A percentile compares a stretch with the other conserved stretches of the same genome.
These are phyloP conservation scores for Capsella bursapastoris DNA, from an alignment of 345 rosid genomes.

Conservation along the genomic window DNA sequence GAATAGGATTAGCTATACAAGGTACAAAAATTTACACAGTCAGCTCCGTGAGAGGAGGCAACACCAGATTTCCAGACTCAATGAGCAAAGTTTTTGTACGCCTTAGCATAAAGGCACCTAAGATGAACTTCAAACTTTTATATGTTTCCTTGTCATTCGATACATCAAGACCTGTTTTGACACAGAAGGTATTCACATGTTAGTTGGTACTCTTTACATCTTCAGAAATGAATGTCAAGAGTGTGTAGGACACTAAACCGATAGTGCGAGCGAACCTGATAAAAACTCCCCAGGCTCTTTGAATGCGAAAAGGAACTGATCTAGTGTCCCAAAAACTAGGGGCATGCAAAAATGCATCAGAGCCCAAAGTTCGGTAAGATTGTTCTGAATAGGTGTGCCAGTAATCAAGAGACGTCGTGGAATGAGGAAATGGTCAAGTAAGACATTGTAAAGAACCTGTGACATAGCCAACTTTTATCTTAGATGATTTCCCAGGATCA, in stretches of 20 bases:
- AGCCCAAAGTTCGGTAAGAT: slow-evolving; percentile 93
- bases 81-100: slow-evolving; percentile 81
- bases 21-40: slow-evolving; percentile 60
- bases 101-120: slow-evolving; percentile 86
- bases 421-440: slow-evolving; percentile 65
- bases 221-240: slow-evolving; percentile 6
- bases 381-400: slow-evolving; percentile 91
- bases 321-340: slow-evolving; percentile 73
- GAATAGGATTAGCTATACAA: slow-evolving; percentile 6
- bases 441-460: slow-evolving; percentile 80
- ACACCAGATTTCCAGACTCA: slow-evolving; percentile 65
- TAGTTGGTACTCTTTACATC: slow-evolving; percentile 6
- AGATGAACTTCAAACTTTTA: slow-evolving; percentile 57
- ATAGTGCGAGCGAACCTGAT: slow-evolving; percentile 53
- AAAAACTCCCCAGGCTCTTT: slow-evolving; percentile 63
- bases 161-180: slow-evolving; percentile 50
- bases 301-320: slow-evolving; percentile 72
- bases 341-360: slow-evolving; percentile 96
- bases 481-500: slow-evolving; percentile 8
- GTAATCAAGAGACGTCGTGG: slow-evolving; percentile 90
- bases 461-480: slow-evolving; percentile 14
- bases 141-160: slow-evolving; percentile 51
- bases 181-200: slow-evolving; percentile 13
- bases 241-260: background rate
- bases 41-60: slow-evolving; percentile 87